These are phyloP conservation scores for Venturia asperata DNA, from an alignment of 2,329 filamentous ascomycete species.

Conservation along the genomic window DNA sequence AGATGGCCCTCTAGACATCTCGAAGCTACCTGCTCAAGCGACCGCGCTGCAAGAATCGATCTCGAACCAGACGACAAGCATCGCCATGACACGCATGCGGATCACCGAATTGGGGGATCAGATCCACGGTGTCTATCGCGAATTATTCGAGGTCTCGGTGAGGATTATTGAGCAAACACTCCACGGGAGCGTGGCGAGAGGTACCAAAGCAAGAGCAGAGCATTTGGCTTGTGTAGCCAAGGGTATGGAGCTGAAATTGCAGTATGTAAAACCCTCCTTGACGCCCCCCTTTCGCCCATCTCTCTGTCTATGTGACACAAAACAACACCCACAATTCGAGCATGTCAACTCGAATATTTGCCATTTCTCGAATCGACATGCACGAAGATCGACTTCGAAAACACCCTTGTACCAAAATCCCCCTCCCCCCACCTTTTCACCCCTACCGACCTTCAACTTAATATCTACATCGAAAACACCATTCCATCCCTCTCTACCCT, in stretches of 20 bases:
- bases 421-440: no score
- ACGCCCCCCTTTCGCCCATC: not conserved
- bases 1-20: slow-evolving; percentile 1
- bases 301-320: not conserved
- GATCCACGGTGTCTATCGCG: slow-evolving; percentile 33
- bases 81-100: slow-evolving; percentile 28
- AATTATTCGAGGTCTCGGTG: slow-evolving; percentile 34
- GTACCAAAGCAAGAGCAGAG: slow-evolving; percentile 38
- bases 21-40: slow-evolving; percentile 17
- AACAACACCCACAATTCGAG: no score
- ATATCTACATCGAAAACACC: no score
- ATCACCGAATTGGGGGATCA: slow-evolving; percentile 31
- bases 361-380: no score
- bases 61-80: slow-evolving; percentile 15
- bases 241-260: slow-evolving; percentile 36
- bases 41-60: slow-evolving; percentile 22
- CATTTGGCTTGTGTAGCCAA: slow-evolving; percentile 37
- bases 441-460: no score
- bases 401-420: no score
- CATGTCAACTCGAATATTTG: no score
- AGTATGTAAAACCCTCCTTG: slow-evolving; percentile 20
- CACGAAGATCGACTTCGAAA: no score
- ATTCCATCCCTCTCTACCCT: not conserved
- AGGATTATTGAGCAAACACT: slow-evolving; percentile 41
- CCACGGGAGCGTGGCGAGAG: slow-evolving; percentile 39